Percentiles rank a stretch among this genome's conserved stretches.
These are phyloP conservation scores for Fusarium dlaminii DNA, from an alignment of 2,329 filamentous ascomycete species.

Conservation along the genomic window DNA sequence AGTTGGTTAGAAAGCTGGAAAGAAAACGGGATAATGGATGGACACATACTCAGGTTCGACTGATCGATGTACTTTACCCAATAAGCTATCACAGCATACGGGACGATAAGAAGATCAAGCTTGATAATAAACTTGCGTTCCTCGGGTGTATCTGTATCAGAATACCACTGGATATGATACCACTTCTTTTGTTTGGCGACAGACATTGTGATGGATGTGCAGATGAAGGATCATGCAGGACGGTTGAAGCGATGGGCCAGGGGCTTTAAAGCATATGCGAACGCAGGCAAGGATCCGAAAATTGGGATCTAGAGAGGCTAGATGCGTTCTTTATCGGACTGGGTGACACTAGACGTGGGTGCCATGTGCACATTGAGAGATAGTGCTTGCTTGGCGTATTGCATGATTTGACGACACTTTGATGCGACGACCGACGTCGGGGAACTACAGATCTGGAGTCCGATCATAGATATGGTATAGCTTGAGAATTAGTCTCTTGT, in stretches of 20 bases:
- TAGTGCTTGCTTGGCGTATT: slow-evolving; percentile 5
- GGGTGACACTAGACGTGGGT: neutral
- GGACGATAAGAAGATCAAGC: slow-evolving; percentile 63
- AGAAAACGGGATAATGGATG: accelerated
- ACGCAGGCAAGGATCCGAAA: neutral
- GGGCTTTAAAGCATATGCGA: neutral
- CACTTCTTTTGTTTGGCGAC: slow-evolving; percentile 14
- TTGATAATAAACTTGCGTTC: slow-evolving; percentile 46
- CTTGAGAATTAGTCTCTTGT: accelerated
- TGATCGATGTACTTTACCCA: slow-evolving; percentile 44
- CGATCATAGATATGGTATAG: neutral
- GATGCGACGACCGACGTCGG: neutral
- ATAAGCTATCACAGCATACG: slow-evolving; percentile 39
- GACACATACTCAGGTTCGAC: slow-evolving; percentile 33
- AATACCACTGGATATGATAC: slow-evolving; percentile 25
- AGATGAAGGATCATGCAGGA: neutral
- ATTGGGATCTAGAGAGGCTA: neutral
- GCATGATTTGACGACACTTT: slow-evolving; percentile 2
- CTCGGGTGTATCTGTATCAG: slow-evolving; percentile 10
- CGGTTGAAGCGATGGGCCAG: neutral
- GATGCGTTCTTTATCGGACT: neutral
- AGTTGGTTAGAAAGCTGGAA: neutral
- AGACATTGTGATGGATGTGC: neutral
- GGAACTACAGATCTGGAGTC: neutral
- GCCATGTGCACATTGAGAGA: neutral